Evolutionary conservation across 768 basidiomycete species (phyloP).

Genomic region (Galerina sulciceps): DNA sequence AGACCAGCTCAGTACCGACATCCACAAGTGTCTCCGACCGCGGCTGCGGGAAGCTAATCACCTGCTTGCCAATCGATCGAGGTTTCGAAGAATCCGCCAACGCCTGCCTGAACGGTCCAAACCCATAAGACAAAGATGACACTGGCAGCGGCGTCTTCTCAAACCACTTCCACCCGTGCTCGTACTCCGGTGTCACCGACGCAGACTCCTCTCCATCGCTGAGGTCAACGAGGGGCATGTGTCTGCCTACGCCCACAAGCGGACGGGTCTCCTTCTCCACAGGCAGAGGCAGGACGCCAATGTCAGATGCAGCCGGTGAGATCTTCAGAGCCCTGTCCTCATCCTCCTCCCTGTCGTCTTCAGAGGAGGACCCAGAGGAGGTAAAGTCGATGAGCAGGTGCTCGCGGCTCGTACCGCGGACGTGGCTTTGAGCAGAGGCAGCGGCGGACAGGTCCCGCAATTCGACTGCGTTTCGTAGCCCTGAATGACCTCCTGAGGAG

Average conservation of each 20-base stretch:
- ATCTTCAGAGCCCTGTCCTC: constrained; percentile 10
- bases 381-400: constrained; percentile 29
- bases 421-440: not conserved
- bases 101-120: no score
- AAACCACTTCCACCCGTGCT: constrained; percentile 21
- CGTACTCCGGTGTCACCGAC: not conserved
- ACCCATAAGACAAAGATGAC: not conserved
- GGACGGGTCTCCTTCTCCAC: not conserved
- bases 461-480: constrained; percentile 20
- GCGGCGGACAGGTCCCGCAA: not conserved
- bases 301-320: constrained; percentile 26
- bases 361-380: constrained; percentile 20
- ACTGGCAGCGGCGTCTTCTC: not conserved
- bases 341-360: constrained; percentile 10
- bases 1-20: constrained; percentile 6
- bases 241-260: constrained; percentile 6
- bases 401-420: constrained; percentile 16
- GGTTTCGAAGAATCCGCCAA: not conserved
- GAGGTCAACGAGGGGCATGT: constrained; percentile 20
- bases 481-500: constrained; percentile 20
- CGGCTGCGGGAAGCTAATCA: not conserved
- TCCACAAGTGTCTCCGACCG: constrained; percentile 5
- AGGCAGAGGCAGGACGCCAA: constrained; percentile 14
- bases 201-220: not conserved
- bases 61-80: not conserved